phyloP scores from a whole-genome alignment of 192 early-diverging fungal genomes.

The Linnemannia zychae region DNA sequence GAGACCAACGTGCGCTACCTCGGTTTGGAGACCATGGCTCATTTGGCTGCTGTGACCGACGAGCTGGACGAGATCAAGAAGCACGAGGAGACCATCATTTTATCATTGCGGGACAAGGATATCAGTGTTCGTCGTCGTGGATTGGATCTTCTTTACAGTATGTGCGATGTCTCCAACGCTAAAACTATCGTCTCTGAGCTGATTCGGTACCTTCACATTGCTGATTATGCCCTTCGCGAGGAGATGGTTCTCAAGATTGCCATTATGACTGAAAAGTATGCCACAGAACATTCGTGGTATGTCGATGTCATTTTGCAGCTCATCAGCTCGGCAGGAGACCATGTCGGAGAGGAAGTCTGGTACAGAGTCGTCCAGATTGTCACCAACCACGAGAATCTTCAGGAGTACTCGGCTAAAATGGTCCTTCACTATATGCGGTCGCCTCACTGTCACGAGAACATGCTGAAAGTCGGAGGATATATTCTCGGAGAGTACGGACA shows the following conservation, averaged over 20 bases:
- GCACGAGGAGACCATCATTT: conserved; percentile 90
- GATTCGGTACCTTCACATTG: conserved; percentile 88
- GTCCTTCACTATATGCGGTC: conserved; percentile 85
- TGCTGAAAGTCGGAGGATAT: conserved; percentile 95
- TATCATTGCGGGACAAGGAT: conserved; percentile 96
- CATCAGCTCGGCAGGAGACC: conserved; percentile 94
- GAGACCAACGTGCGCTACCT: conserved; percentile 99
- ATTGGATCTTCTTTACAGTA: conserved; percentile 95
- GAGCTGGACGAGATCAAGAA: conserved; percentile 86
- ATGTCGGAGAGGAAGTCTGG: conserved; percentile 98
- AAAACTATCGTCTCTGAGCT: conserved; percentile 92
- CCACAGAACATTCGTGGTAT: conserved; percentile 98
- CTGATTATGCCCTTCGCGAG: conserved; percentile 93
- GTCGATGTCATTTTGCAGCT: conserved; percentile 98
- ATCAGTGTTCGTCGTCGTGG: conserved; percentile 96
- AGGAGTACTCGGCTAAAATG: conserved; percentile 93
- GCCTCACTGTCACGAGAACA: conserved; percentile 95
- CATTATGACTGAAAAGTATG: conserved; percentile 98
- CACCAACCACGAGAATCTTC: conserved; percentile 94
- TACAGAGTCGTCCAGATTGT: conserved; percentile 97
- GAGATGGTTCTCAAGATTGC: conserved; percentile 99
- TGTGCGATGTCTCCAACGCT: conserved; percentile 94
- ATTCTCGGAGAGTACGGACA: conserved; percentile 99
- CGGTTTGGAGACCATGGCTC: conserved; percentile 97
- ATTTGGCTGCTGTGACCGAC: conserved; percentile 87